Evolutionary conservation across 2,329 filamentous ascomycete genomes (phyloP), one percentile per base, ranked within the genome.

Genomic region (Colletotrichum scovillei): DNA sequence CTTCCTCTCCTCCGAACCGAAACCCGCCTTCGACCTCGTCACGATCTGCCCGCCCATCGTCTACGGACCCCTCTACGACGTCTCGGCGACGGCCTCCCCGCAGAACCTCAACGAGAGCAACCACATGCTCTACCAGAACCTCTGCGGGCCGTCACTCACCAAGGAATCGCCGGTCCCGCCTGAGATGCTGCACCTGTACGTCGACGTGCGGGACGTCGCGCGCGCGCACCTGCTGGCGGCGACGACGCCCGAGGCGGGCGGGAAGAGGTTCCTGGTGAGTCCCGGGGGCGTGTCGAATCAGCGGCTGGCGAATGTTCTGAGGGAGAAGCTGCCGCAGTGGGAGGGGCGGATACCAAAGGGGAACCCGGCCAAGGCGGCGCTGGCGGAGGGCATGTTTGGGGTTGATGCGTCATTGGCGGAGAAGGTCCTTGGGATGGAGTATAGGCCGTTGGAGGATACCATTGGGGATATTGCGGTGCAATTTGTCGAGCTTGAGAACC

Each of bases 21-120:
- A 22, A 9, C 38, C 38, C 16, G 38, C 63, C 1, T 86, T 86
- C 71, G 80, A 81, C 71, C 76, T 88, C 8, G 80, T 83, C 60
- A 84, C 85, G 16, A 66, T 73, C 52, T 72, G 71, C 26, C 65
- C 59, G 42, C 69, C 70, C 6, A 59, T 74, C 35, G 69, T 74
- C 7, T 74, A 73, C 73, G 73, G 73, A 0, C 73, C 69, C 14
- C n/a, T 72, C 6, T 9, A 67, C 22, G 68, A 67, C 28, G 12
- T 59, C 3, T 63, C 58, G 1, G 28, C 26, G 9, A 28, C 63
- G 5, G 35, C 30, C 5, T 38, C 52, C 11, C 68, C 64, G 16
- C 8, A 53, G n/a, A 58, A 52, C 24, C 69, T 74, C 1, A 55
- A 46, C 38, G 69, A 74, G 53, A 74, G 72, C 52, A 74, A 72